Evolutionary conservation across 352 stramenopile genomes (phyloP).

Genomic region (Pythium rishiriense): DNA sequence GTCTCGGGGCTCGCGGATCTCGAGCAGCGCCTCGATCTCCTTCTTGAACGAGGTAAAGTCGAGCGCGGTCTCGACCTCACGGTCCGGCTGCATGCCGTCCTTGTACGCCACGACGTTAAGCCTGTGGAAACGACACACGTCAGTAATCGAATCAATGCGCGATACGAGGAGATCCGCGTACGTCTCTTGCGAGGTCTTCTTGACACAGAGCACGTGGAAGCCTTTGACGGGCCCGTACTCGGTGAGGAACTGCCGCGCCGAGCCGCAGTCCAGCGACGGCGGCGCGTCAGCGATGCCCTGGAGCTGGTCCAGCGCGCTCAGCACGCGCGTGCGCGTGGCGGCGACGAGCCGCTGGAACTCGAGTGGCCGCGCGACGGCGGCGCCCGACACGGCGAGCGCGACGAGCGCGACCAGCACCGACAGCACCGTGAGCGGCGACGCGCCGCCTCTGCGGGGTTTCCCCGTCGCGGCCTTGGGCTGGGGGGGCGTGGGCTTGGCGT

Average conservation of each 20-base stretch:
- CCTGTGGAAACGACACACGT: conserved; percentile 20
- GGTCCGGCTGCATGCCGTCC: conserved; percentile 44
- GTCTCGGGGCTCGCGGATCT: conserved; percentile 34
- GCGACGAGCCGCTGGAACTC: conserved; percentile 21
- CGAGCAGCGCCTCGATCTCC: conserved; percentile 40
- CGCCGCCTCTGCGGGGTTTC: neutral
- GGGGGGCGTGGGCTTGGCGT: neutral
- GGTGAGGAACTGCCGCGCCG: conserved; percentile 50
- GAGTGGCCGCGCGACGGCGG: conserved; percentile 25
- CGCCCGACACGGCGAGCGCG: conserved; percentile 27
- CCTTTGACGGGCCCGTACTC: conserved; percentile 59
- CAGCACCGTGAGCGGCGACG: conserved; percentile 18
- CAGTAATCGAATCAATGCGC: neutral
- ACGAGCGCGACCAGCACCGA: conserved; percentile 32
- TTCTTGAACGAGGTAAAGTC: conserved; percentile 39
- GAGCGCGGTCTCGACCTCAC: conserved; percentile 34
- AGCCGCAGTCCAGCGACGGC: conserved; percentile 34
- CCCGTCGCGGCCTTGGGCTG: neutral
- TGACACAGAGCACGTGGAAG: conserved; percentile 71
- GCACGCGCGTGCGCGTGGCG: conserved; percentile 25
- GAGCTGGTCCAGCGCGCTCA: conserved; percentile 35
- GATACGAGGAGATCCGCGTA: conserved; percentile 32
- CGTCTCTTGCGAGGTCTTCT: conserved; percentile 43
- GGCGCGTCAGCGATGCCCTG: conserved; percentile 21
- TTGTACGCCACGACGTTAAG: conserved; percentile 56